Evolutionary conservation across 2,329 filamentous ascomycete species (phyloP).

Genomic region (Fusarium lyarnte): DNA sequence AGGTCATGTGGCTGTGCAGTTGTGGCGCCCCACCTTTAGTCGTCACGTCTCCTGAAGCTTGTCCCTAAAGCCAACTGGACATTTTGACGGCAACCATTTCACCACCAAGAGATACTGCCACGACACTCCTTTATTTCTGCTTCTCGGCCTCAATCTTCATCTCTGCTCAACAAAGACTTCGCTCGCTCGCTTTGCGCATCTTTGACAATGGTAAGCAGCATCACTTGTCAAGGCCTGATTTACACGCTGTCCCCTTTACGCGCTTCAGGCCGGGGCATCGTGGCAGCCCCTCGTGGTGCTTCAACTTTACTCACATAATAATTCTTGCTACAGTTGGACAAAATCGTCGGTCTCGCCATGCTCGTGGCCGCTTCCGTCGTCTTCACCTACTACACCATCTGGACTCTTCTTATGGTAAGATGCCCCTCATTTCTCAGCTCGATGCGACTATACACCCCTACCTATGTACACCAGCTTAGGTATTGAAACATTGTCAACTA

Average conservation of each 20-base stretch:
- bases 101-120: constrained; percentile 24
- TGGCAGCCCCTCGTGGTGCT: constrained; percentile 38
- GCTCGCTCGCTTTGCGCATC: constrained; percentile 32
- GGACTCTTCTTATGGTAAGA: constrained; percentile 94
- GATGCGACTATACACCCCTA: background rate
- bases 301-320: constrained; percentile 22
- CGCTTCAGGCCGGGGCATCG: constrained; percentile 18
- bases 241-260: constrained; percentile 36
- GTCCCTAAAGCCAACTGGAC: constrained; percentile 28
- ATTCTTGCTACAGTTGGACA: constrained; percentile 77
- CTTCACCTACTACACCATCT: constrained; percentile 92
- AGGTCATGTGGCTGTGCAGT: constrained; percentile 18
- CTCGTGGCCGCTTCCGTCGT: constrained; percentile 71
- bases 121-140: constrained; percentile 38
- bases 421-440: constrained; percentile 8
- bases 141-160: constrained; percentile 6
- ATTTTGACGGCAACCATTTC: constrained; percentile 23
- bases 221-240: background rate
- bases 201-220: constrained; percentile 40
- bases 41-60: constrained; percentile 34
- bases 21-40: constrained; percentile 22
- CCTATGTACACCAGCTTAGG: background rate
- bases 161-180: constrained; percentile 20
- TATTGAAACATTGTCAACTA: constrained; percentile 9
- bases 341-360: constrained; percentile 76